Evolutionary conservation across 331 rosid genomes (phyloP), one percentile per base, ranked within the genome.

Genomic region (Malus hybrid): DNA sequence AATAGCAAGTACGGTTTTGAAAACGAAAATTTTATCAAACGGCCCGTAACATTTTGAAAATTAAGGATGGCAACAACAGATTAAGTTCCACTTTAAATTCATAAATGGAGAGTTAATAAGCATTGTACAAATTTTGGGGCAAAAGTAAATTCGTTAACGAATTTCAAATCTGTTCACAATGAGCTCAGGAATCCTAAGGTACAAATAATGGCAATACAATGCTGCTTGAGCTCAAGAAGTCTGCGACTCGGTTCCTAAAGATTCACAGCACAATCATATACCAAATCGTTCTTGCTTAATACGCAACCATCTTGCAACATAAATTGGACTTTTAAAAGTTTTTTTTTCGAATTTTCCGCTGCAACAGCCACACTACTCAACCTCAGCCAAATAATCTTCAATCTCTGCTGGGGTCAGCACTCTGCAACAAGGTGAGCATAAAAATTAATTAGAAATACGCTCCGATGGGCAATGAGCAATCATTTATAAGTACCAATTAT

Each of bases 351-450:
- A 52, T 7, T 59, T 33, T 65, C 24, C 1, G 44, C 67, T 18
- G 61, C 52, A 60, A 67, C 27, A 74, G 68, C 31, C 65, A 76
- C 27, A 72, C 73, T 88, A 91, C 70, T 93, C 98, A 64, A 93
- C 97, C 89, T 93, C 98, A 59, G 86, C 97, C 85, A 93, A 84
- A 75, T 93, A 93, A 81, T 93, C 98, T 36, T 93, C 98, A 59
- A 93, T 89, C 83, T 90, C 96, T 6, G 96, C 96, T 65, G 98
- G 96, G n/a, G 97, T 85, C 80, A 93, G 81, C 71, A 93, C 97
- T 82, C 98, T 93, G 96, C 89, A 86, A 76, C 70, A 78, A 29
- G 29, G 48, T 70, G 33, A 65, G 71, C 64, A 67, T 68, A 67
- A 0, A 52, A 52, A 14, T 52, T 52, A 34, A 39, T 39, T 39